These are phyloP conservation scores for Trichoderma arundinaceum DNA, from an alignment of 2,329 filamentous ascomycete species.

Conservation along the genomic window DNA sequence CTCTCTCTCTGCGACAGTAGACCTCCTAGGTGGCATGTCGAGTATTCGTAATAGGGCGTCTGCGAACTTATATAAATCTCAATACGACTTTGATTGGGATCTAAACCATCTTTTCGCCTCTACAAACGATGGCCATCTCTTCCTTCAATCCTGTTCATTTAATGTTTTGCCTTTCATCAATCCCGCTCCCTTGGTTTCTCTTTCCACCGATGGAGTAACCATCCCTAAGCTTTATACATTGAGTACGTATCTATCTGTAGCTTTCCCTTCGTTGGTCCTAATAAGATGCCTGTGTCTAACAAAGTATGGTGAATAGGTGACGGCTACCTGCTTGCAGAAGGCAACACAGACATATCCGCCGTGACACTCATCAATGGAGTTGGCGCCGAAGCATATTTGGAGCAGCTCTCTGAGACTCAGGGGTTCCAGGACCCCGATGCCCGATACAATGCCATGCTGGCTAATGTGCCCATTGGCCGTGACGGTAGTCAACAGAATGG, in stretches of 20 bases:
- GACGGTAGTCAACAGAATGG: neutral
- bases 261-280: neutral
- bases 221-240: conserved; percentile 35
- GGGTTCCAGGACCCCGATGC: conserved; percentile 36
- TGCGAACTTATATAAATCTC: conserved; percentile 11
- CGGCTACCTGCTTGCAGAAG: neutral
- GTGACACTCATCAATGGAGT: conserved; percentile 35
- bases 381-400: conserved; percentile 30
- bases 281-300: neutral
- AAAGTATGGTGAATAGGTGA: neutral
- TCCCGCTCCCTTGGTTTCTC: conserved; percentile 10
- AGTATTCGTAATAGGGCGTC: conserved; percentile 2
- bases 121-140: conserved; percentile 31
- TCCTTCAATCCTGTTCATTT: conserved; percentile 13
- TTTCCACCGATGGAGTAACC: conserved; percentile 42
- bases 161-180: neutral
- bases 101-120: conserved; percentile 16
- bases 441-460: conserved; percentile 19
- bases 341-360: conserved; percentile 28
- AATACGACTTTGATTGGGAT: conserved; percentile 25
- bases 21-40: conserved; percentile 30
- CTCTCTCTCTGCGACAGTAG: conserved; percentile 24
- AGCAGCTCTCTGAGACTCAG: conserved; percentile 1
- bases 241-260: neutral
- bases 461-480: neutral